A percentile compares a stretch with the other conserved stretches of the same genome.
Evolutionary conservation across 108 stramenopile species (phyloP).

Genomic region (Cyclostephanos tholiformis): DNA sequence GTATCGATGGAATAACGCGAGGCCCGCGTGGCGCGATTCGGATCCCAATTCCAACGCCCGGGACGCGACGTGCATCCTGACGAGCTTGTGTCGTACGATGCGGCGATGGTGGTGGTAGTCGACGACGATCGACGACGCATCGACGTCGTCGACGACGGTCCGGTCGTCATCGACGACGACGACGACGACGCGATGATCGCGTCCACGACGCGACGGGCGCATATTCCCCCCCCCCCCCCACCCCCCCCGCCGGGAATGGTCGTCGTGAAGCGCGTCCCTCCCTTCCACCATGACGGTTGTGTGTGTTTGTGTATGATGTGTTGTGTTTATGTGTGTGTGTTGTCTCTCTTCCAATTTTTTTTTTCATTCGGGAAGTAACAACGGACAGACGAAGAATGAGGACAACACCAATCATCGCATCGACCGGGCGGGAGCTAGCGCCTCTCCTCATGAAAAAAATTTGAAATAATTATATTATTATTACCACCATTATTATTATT

Average conservation of each 20-base stretch:
- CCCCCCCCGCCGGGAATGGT: no score
- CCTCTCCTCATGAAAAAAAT: no score
- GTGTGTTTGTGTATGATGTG: no score
- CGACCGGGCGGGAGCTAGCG: no score
- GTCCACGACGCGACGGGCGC: neutral
- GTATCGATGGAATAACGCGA: constrained; percentile 74
- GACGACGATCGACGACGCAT: neutral
- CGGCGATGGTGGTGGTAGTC: neutral
- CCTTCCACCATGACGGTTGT: constrained; percentile 34
- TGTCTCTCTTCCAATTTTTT: no score
- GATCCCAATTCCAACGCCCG: constrained; percentile 58
- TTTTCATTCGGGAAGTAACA: no score
- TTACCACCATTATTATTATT: no score
- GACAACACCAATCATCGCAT: no score
- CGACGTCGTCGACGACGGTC: neutral
- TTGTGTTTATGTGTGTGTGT: no score
- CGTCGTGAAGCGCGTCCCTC: constrained; percentile 27
- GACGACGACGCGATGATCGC: neutral
- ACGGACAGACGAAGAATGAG: no score
- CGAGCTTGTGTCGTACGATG: constrained; percentile 23
- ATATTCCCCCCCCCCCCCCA: neutral
- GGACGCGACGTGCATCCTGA: constrained; percentile 63
- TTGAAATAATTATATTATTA: no score
- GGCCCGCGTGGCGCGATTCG: constrained; percentile 65
- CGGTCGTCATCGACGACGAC: neutral